phyloP scores from a whole-genome alignment of 495 filamentous ascomycete species.

The Tuber calosporum region DNA sequence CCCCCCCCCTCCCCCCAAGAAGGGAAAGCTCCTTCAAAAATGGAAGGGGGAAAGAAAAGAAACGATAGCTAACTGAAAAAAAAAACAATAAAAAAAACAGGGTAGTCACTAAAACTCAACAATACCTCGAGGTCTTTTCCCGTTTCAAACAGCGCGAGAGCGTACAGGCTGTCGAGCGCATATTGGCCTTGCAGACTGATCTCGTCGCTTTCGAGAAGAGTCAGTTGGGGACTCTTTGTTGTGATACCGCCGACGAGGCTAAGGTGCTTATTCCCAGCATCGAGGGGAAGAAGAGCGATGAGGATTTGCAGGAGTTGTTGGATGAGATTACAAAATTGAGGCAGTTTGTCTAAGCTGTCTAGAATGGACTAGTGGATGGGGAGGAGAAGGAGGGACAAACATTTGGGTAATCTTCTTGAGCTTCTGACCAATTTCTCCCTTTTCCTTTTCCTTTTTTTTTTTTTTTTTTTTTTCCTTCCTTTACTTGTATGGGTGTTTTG shows the following conservation, averaged over 20 bases:
- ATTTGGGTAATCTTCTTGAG: not conserved
- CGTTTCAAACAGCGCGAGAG: slow-evolving; percentile 92
- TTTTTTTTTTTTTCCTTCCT: not conserved
- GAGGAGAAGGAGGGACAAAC: not conserved
- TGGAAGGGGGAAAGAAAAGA: too few relatives aligned
- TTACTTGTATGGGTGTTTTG: not conserved
- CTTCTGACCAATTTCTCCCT: not conserved
- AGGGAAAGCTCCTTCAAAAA: too few relatives aligned
- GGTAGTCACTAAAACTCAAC: slow-evolving; percentile 71
- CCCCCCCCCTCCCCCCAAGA: too few relatives aligned
- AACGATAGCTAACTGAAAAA: slow-evolving; percentile 15
- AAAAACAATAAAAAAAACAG: slow-evolving; percentile 36
- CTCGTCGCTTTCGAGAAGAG: slow-evolving; percentile 86
- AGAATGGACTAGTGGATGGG: not conserved
- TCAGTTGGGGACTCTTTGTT: slow-evolving; percentile 83
- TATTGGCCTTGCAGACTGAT: slow-evolving; percentile 67
- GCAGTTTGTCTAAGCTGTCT: slow-evolving; percentile 33
- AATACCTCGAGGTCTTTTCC: slow-evolving; percentile 87
- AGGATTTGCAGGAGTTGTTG: slow-evolving; percentile 74
- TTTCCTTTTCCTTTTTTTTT: too few relatives aligned
- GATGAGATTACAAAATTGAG: slow-evolving; percentile 55
- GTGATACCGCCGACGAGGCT: slow-evolving; percentile 86
- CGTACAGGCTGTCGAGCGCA: slow-evolving; percentile 79
- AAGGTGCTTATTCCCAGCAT: slow-evolving; percentile 92
- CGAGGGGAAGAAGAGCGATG: slow-evolving; percentile 76